Base-by-base conservation (phyloP, 2,329 filamentous ascomycete species). In the Peltaster fructicola region DNA sequence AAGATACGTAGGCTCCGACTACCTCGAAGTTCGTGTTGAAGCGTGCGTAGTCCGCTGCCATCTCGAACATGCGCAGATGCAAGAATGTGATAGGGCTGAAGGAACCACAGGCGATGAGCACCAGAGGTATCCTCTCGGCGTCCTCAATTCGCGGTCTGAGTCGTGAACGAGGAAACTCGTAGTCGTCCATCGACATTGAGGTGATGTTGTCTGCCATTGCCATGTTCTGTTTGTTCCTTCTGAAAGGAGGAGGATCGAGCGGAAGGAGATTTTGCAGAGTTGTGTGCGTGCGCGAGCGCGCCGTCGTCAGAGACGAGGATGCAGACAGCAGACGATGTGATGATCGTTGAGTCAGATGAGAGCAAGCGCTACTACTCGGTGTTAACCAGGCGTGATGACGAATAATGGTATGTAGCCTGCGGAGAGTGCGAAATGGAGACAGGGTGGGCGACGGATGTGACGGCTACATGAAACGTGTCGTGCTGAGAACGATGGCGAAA, bases 51-150 rank as follows among this genome's bases (percentile, higher is more conserved):
- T 88, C 78, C 38, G 71, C 67, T 1, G 77, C 78, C 70, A 90
- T 81, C 43, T 81, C 76, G 45, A 88, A 85, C 75, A 90, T 85
- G 46, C 78, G 73, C 34, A 88, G 56, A 46, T 85, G 78, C 14
- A 82, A 61, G 43, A 76, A 77, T 26, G 45, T 47, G 40, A 52
- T 41, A 23, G 48, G 41, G 26, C 35, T 47, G 43, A 45, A 53
- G 42, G 63, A 68, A 24, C 68, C 73, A 41, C 73, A 78, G 23
- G 72, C 72, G 25, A 77, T 69, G 26, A 77, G 62, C 6, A 76
- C 67, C 19, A 78, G 57, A 8, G 73, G 71, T 15, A 59, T 68
- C 44, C 64, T 67, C 32, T 56, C 51, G 15, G 63, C 48, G 34
- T 70, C 59, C 24, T 54, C 61, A 33, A 72, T 60, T 20, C 56